Evolutionary conservation across 2,329 filamentous ascomycete species (phyloP).

Genomic region (Colletotrichum theobromicola): DNA sequence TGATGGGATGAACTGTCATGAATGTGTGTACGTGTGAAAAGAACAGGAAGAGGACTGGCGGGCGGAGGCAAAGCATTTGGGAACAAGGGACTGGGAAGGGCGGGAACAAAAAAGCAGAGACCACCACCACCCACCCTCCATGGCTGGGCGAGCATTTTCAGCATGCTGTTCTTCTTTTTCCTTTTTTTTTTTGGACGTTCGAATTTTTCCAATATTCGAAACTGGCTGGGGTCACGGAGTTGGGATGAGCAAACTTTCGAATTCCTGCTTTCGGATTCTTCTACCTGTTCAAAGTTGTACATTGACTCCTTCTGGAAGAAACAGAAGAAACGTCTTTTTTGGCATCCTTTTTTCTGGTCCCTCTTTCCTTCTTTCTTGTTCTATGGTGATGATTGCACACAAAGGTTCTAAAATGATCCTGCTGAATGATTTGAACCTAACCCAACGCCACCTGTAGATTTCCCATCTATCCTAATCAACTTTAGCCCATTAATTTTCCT

Average conservation of each 20-base stretch:
- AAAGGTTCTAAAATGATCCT: neutral
- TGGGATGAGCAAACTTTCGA: neutral
- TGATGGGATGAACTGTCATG: neutral
- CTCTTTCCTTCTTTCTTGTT: neutral
- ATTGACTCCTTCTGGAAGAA: constrained; percentile 5
- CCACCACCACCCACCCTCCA: neutral
- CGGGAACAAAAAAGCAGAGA: neutral
- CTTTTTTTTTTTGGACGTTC: neutral
- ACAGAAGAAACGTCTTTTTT: constrained; percentile 3
- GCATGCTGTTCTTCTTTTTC: neutral
- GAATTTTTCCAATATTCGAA: neutral
- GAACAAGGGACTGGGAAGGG: neutral
- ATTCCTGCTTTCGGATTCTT: neutral
- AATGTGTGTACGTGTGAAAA: neutral
- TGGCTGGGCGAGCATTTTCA: neutral
- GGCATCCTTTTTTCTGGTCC: neutral
- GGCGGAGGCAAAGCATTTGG: neutral
- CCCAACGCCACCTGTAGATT: neutral
- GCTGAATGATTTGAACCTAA: neutral
- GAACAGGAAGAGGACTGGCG: neutral
- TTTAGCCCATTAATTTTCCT: neutral
- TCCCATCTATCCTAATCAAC: neutral
- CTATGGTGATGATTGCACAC: neutral
- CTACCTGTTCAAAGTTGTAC: neutral
- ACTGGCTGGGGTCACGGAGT: neutral